Conservation (phyloP, 2,329 filamentous ascomycete genomes). For the Escovopsis sp. region DNA sequence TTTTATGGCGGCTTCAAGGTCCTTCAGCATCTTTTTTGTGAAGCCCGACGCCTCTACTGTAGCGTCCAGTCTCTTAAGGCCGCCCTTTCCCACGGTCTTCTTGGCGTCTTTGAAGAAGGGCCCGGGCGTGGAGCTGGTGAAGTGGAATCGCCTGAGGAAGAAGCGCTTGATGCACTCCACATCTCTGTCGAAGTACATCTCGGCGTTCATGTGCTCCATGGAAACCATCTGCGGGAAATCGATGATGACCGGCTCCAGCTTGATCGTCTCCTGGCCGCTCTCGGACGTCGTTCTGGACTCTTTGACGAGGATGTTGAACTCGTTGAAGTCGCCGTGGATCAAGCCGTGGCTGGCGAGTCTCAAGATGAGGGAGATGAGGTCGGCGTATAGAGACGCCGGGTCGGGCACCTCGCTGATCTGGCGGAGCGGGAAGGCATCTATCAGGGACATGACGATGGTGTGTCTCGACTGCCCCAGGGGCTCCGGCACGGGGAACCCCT, state of each 20-base stretch:
- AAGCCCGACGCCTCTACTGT: conserved; percentile 88
- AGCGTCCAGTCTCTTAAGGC: conserved; percentile 61
- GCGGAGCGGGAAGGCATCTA: conserved; percentile 82
- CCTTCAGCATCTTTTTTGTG: conserved; percentile 91
- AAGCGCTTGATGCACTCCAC: conserved; percentile 92
- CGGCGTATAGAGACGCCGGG: conserved; percentile 75
- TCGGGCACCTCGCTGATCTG: conserved; percentile 77
- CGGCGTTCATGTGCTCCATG: conserved; percentile 81
- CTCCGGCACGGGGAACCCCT: conserved; percentile 79
- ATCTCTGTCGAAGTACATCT: conserved; percentile 95
- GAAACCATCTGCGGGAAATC: conserved; percentile 99
- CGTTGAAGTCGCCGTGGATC: conserved; percentile 97
- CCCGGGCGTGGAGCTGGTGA: conserved; percentile 65
- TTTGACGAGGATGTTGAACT: conserved; percentile 94
- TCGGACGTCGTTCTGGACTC: conserved; percentile 41
- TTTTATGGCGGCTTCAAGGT: conserved; percentile 80
- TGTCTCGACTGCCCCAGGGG: conserved; percentile 83
- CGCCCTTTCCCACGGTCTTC: conserved; percentile 53
- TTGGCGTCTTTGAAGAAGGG: conserved; percentile 77
- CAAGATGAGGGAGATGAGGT: conserved; percentile 76
- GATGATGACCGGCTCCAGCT: conserved; percentile 69
- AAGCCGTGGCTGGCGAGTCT: conserved; percentile 71
- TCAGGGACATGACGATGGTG: conserved; percentile 88
- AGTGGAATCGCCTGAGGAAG: conserved; percentile 80
- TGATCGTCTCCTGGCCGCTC: conserved; percentile 27